Conservation (phyloP, 1,139 yeast species). For the Debaryomyces fabryi region DNA sequence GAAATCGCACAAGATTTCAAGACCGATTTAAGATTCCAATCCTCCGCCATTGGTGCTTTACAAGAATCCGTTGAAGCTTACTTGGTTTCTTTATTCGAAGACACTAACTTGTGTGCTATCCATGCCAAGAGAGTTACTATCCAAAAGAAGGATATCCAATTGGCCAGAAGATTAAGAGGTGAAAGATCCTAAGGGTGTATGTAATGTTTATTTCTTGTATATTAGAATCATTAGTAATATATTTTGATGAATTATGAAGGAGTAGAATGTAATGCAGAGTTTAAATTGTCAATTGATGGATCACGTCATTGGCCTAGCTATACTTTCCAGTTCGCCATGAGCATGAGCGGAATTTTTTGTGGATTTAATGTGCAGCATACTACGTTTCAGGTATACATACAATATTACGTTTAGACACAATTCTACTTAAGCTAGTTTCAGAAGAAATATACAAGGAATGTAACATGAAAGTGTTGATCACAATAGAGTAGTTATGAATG, state of each 20-base stretch:
- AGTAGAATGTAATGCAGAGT: background rate
- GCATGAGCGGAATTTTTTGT: too few relatives aligned
- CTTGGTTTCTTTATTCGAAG: constrained; percentile 86
- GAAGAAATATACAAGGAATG: too few relatives aligned
- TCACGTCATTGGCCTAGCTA: background rate
- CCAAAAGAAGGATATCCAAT: constrained; percentile 98
- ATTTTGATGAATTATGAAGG: constrained; percentile 3
- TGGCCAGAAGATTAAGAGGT: constrained; percentile 99
- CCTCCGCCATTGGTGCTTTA: constrained; percentile 97
- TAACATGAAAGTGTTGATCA: background rate
- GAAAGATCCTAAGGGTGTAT: constrained; percentile 64
- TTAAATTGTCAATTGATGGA: too few relatives aligned
- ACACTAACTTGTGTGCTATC: constrained; percentile 97
- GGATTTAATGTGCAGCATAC: background rate
- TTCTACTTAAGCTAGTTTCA: too few relatives aligned
- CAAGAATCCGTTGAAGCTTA: constrained; percentile 99
- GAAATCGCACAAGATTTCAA: constrained; percentile 98
- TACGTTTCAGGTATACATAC: background rate
- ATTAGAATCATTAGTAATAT: constrained; percentile 4
- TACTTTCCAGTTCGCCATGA: background rate
- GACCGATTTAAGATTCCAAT: constrained; percentile 97
- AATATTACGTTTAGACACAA: too few relatives aligned
- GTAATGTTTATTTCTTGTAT: constrained; percentile 6
- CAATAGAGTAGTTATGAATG: background rate
- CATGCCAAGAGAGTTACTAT: constrained; percentile 99